Percentiles rank a stretch among this genome's conserved stretches.
Evolutionary conservation across 805 yeast species (phyloP).

Genomic region (Starmerella vitae): DNA sequence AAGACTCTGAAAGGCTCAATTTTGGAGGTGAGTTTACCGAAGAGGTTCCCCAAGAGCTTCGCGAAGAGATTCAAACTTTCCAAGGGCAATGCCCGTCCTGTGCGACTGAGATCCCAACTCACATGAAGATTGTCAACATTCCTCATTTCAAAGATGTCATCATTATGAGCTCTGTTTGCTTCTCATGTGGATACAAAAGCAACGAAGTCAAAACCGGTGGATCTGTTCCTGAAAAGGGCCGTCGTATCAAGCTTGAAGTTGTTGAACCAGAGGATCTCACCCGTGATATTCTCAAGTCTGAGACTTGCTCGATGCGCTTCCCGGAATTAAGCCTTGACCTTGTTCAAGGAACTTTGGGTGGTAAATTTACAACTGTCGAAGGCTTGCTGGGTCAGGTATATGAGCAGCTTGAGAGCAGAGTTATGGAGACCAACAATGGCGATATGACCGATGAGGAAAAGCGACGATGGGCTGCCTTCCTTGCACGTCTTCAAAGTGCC

Average conservation of each 20-base stretch:
- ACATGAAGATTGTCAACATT: slow-evolving; percentile 90
- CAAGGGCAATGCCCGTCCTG: slow-evolving; percentile 88
- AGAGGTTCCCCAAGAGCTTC: slow-evolving; percentile 69
- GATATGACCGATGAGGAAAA: slow-evolving; percentile 73
- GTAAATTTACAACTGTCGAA: slow-evolving; percentile 93
- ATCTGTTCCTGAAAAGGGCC: slow-evolving; percentile 77
- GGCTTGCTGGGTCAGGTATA: slow-evolving; percentile 80
- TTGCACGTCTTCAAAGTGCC: slow-evolving; percentile 62
- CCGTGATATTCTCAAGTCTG: slow-evolving; percentile 88
- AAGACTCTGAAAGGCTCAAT: slow-evolving; percentile 21
- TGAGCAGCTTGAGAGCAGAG: slow-evolving; percentile 77
- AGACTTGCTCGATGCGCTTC: slow-evolving; percentile 70
- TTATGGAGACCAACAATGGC: slow-evolving; percentile 75
- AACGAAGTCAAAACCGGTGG: slow-evolving; percentile 99
- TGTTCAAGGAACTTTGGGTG: slow-evolving; percentile 94
- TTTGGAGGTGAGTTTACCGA: slow-evolving; percentile 42
- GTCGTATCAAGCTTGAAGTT: slow-evolving; percentile 53
- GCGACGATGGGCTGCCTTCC: slow-evolving; percentile 70
- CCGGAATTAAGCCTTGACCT: slow-evolving; percentile 87
- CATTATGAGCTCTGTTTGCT: slow-evolving; percentile 89
- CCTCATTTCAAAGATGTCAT: slow-evolving; percentile 98
- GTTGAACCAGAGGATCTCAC: slow-evolving; percentile 88
- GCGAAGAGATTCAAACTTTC: slow-evolving; percentile 87
- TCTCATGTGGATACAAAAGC: slow-evolving; percentile 84
- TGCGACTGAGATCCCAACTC: slow-evolving; percentile 67